Percentiles rank a stretch among this genome's conserved stretches.
These are phyloP conservation scores for Peronospora belbahrii DNA, from an alignment of 352 stramenopile genomes.

Conservation along the genomic window DNA sequence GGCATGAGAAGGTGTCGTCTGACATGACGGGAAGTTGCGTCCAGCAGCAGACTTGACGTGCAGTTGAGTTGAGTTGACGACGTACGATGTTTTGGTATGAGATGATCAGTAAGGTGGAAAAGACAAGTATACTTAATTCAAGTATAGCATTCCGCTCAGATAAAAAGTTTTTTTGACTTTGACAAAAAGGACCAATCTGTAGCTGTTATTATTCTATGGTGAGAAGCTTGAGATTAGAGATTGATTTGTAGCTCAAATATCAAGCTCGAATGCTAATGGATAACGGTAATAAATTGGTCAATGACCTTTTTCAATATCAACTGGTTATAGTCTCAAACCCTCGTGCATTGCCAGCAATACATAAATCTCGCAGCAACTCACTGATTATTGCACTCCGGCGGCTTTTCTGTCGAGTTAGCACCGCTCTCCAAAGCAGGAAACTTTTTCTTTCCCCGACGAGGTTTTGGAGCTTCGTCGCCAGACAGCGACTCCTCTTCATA, in stretches of 20 bases:
- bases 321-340: conserved; percentile 14
- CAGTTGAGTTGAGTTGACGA: too few species aligned
- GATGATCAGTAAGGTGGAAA: conserved; percentile 1
- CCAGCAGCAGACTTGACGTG: not conserved
- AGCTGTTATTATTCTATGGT: too few species aligned
- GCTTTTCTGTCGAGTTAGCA: conserved; percentile 67
- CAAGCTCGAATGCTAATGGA: conserved; percentile 1
- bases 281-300: not conserved
- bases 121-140: conserved; percentile 2
- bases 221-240: too few species aligned
- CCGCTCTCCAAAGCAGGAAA: conserved; percentile 61
- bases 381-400: conserved; percentile 87
- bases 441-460: conserved; percentile 58
- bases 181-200: not conserved
- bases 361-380: conserved; percentile 37
- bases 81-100: conserved; percentile 13
- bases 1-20: conserved; percentile 25
- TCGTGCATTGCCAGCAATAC: too few species aligned
- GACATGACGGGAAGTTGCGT: conserved; percentile 15
- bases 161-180: not conserved
- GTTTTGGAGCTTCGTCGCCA: conserved; percentile 46
- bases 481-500: conserved; percentile 54
- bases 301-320: conserved; percentile 20
- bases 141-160: not conserved
- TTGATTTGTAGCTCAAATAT: conserved; percentile 1